Base-by-base conservation (phyloP, 2,329 filamentous ascomycete genomes). In the Sordariomycetes sp. region DNA sequence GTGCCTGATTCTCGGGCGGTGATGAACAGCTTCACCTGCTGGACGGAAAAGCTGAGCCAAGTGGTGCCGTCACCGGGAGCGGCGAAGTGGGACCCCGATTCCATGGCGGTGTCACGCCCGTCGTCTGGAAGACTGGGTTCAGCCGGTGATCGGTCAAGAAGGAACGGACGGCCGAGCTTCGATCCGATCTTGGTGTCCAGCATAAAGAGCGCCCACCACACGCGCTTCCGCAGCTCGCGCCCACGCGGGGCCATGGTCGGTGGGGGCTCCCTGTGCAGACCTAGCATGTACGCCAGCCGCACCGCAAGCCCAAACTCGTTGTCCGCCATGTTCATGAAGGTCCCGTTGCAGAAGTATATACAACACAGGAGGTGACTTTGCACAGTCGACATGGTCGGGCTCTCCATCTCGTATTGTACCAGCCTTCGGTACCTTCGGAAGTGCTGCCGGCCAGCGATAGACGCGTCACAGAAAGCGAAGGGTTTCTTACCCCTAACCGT, bases 181-280 rank as follows among this genome's bases (percentile, higher is more conserved):
- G 75, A 73, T 60, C 68, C 70, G 5, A 66, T 69, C 59, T 76
- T 76, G 59, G 67, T 72, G 58, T 81, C 79, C 20, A 80, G 64
- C 1, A 69, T 66, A 61, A 74, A 79, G 2, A 81, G 61, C 1
- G 65, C 66, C 78, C 77, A 80, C 78, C 78, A 81, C 16, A 80
- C 56, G 1, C 77, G 70, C 60, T 72, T 76, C 4, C 74, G 72
- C 59, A 77, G 64, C 60, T 78, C 76, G n/a, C 70, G 62, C 55
- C 74, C 63, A 0, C 59, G 52, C 4, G 58, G 59, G 0, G 70
- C 64, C 53, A 73, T 60, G 51, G 61, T 59, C 12, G 61, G 55
- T 0, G 70, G 64, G 0, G 76, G 74, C 25, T 78, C 74, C 0
- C 70, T 62, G 64, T 79, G 75, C 7, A 79, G 65, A 0, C 77